A percentile compares a stretch with the other conserved stretches of the same genome.
Conservation (phyloP, 345 rosid species). For the Jatropha curcas region DNA sequence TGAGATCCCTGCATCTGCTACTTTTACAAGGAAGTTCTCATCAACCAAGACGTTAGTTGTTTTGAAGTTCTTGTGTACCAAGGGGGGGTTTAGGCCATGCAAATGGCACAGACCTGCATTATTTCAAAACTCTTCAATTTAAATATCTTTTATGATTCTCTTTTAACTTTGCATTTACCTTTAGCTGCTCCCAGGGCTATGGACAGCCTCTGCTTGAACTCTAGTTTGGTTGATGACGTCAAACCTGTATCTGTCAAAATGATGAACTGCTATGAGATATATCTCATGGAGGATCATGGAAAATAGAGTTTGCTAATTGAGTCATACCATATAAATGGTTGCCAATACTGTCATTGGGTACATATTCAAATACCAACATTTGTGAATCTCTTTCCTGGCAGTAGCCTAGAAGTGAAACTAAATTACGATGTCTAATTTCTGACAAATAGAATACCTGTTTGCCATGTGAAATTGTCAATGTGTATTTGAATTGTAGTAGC, state of each 20-base stretch:
- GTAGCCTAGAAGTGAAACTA: conserved; percentile 63
- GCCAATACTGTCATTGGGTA: conserved; percentile 66
- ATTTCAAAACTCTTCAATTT: conserved; percentile 14
- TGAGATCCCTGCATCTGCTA: conserved; percentile 54
- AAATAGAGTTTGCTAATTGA: background rate
- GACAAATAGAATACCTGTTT: conserved; percentile 53
- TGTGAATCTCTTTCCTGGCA: conserved; percentile 54
- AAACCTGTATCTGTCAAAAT: conserved; percentile 37
- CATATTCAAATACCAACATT: conserved; percentile 56
- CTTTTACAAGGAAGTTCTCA: conserved; percentile 58
- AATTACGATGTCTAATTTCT: conserved; percentile 55
- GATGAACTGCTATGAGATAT: background rate
- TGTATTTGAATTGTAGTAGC: background rate
- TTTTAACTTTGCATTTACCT: conserved; percentile 42
- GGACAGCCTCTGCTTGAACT: conserved; percentile 62
- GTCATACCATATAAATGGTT: conserved; percentile 55
- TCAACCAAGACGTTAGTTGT: conserved; percentile 72
- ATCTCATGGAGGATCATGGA: conserved; percentile 3
- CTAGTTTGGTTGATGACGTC: conserved; percentile 46
- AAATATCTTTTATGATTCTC: background rate
- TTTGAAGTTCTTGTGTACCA: conserved; percentile 67
- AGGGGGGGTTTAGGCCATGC: conserved; percentile 57
- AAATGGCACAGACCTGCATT: conserved; percentile 60
- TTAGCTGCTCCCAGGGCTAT: conserved; percentile 69
- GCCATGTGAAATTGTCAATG: conserved; percentile 16